Evolutionary conservation across 2,329 filamentous ascomycete species (phyloP).

Genomic region (Metarhizium rileyi): DNA sequence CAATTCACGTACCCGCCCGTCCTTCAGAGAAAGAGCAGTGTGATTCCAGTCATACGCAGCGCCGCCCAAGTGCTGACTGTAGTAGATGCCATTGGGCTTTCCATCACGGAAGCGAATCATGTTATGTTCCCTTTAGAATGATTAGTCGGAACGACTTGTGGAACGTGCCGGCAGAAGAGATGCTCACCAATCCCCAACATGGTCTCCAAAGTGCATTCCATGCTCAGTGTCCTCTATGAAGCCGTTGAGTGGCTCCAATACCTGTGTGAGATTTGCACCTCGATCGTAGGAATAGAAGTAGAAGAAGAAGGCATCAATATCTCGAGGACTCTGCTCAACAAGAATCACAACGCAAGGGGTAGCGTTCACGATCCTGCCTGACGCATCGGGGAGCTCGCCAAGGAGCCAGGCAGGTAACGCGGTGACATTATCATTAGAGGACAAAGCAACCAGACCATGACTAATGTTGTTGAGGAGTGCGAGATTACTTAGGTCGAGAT

Average conservation of each 20-base stretch:
- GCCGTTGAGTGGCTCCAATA: slow-evolving; percentile 15
- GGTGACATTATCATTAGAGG: slow-evolving; percentile 16
- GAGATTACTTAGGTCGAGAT: slow-evolving; percentile 18
- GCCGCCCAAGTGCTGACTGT: slow-evolving; percentile 18
- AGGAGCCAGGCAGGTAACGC: slow-evolving; percentile 15
- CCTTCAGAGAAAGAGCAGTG: slow-evolving; percentile 8
- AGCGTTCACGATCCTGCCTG: slow-evolving; percentile 13
- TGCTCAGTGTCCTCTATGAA: slow-evolving; percentile 11
- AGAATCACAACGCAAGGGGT: slow-evolving; percentile 20
- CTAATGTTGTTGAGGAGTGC: slow-evolving; percentile 13
- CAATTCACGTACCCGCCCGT: slow-evolving; percentile 15
- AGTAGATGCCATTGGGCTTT: slow-evolving; percentile 17
- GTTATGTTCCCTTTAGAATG: slow-evolving; percentile 20
- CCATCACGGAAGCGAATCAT: slow-evolving; percentile 21
- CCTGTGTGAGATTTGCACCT: slow-evolving; percentile 18
- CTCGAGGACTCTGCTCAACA: slow-evolving; percentile 10
- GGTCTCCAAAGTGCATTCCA: slow-evolving; percentile 16
- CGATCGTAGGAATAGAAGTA: slow-evolving; percentile 24
- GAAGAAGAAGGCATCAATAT: slow-evolving; percentile 21
- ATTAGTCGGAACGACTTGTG: neutral
- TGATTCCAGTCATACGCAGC: slow-evolving; percentile 17
- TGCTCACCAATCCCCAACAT: slow-evolving; percentile 17
- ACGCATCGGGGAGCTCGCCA: slow-evolving; percentile 14
- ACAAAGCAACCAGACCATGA: slow-evolving; percentile 14
- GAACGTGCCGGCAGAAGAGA: neutral